phyloP scores from a whole-genome alignment of 768 basidiomycete genomes.

The Stropharia rugosoannulata region DNA sequence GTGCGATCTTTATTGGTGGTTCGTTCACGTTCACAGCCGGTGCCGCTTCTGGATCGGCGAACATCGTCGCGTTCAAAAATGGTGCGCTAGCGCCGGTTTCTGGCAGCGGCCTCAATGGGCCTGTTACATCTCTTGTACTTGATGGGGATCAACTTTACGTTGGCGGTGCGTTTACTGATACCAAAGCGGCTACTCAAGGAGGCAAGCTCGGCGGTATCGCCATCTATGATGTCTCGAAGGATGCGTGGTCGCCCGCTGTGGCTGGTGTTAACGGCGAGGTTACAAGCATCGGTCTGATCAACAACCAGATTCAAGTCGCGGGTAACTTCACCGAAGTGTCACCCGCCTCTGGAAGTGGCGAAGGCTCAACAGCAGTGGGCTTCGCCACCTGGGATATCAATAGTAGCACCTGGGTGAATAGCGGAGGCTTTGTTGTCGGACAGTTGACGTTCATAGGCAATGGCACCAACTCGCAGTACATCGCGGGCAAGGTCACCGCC shows the following conservation, averaged over 20 bases:
- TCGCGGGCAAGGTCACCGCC: constrained; percentile 65
- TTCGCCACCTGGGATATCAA: constrained; percentile 75
- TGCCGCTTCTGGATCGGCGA: constrained; percentile 54
- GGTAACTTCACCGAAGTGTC: constrained; percentile 71
- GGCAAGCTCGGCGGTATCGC: constrained; percentile 62
- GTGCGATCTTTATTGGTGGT: constrained; percentile 73
- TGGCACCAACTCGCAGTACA: constrained; percentile 58
- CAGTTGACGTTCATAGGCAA: constrained; percentile 70
- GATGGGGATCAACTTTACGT: constrained; percentile 70
- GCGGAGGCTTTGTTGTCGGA: constrained; percentile 73
- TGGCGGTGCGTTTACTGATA: constrained; percentile 86
- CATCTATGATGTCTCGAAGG: constrained; percentile 62
- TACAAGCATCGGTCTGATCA: constrained; percentile 49
- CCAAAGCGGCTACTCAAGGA: constrained; percentile 49
- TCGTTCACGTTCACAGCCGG: constrained; percentile 64
- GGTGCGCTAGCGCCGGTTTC: constrained; percentile 54
- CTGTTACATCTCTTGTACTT: constrained; percentile 67
- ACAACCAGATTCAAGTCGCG: constrained; percentile 57
- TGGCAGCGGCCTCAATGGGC: constrained; percentile 75
- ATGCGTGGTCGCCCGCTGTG: constrained; percentile 66
- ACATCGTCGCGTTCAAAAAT: constrained; percentile 71
- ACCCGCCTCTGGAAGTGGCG: constrained; percentile 26
- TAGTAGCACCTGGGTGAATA: constrained; percentile 64
- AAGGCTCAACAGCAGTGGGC: constrained; percentile 48
- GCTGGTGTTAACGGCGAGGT: constrained; percentile 81